Percentiles rank a stretch among this genome's conserved stretches.
phyloP scores from a whole-genome alignment of 169 alveolate species.

The Eimeria mitis region DNA sequence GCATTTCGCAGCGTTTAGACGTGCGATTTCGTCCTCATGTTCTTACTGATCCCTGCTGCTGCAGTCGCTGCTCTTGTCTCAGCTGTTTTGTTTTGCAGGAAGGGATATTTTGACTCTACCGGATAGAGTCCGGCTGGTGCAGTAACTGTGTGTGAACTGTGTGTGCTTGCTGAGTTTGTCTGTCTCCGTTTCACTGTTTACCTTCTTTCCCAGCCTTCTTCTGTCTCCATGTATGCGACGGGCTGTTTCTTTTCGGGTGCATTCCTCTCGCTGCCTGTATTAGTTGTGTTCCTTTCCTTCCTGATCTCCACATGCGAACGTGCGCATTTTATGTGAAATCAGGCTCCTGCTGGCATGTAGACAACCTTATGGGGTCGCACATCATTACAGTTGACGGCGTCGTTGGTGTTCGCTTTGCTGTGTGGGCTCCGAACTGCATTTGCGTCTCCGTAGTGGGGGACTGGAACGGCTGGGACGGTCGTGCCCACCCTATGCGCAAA shows the following conservation, averaged over 20 bases:
- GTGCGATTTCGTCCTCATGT: background rate
- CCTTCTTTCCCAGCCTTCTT: background rate
- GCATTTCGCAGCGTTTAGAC: background rate
- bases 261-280: background rate
- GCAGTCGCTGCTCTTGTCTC: background rate
- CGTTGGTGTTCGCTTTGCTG: constrained; percentile 86
- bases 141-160: background rate
- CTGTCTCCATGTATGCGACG: background rate
- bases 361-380: constrained; percentile 87
- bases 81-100: background rate
- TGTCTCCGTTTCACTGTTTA: background rate
- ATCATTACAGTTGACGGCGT: constrained; percentile 84
- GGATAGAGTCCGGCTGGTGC: background rate
- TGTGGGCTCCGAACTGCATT: constrained; percentile 88
- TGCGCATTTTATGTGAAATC: constrained; percentile 4
- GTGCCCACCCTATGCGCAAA: constrained; percentile 88
- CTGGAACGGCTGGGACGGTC: constrained; percentile 90
- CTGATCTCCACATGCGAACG: background rate
- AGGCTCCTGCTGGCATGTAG: constrained; percentile 90
- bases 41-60: background rate
- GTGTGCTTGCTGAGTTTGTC: background rate
- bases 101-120: background rate
- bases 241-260: background rate
- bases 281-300: background rate
- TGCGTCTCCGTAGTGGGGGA: constrained; percentile 88